A percentile compares a stretch with the other conserved stretches of the same genome.
Evolutionary conservation across 2,329 filamentous ascomycete species (phyloP).

Genomic region (Biscogniauxia sp.): DNA sequence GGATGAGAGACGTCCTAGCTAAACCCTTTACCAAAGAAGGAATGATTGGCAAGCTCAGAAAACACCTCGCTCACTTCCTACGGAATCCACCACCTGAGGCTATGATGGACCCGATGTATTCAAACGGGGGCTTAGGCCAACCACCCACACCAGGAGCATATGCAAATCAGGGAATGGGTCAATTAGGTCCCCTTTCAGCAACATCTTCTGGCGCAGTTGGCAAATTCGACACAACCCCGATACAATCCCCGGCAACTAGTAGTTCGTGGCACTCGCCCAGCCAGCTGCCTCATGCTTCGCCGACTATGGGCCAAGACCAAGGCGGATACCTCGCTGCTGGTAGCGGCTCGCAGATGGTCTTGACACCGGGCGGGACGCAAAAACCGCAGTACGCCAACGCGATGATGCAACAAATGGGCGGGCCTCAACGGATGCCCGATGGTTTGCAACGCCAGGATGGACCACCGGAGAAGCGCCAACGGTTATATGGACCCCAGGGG

Average conservation of each 20-base stretch:
- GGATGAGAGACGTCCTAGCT: slow-evolving; percentile 95
- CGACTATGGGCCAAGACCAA: slow-evolving; percentile 44
- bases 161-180: slow-evolving; percentile 33
- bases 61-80: slow-evolving; percentile 81
- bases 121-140: slow-evolving; percentile 29
- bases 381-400: slow-evolving; percentile 36
- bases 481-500: slow-evolving; percentile 44
- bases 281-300: slow-evolving; percentile 50
- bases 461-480: slow-evolving; percentile 52
- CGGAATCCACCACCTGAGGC: slow-evolving; percentile 56
- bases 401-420: slow-evolving; percentile 38
- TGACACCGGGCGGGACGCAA: slow-evolving; percentile 38
- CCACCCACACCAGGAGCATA: slow-evolving; percentile 33
- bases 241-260: slow-evolving; percentile 50
- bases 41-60: slow-evolving; percentile 81
- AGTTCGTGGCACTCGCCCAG: slow-evolving; percentile 51
- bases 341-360: slow-evolving; percentile 39
- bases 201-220: slow-evolving; percentile 33
- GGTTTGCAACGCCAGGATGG: slow-evolving; percentile 36
- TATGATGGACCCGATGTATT: slow-evolving; percentile 32
- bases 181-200: slow-evolving; percentile 31
- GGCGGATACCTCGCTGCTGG: slow-evolving; percentile 43
- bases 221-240: slow-evolving; percentile 56
- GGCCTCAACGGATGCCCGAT: slow-evolving; percentile 33
- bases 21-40: slow-evolving; percentile 94